A percentile compares a stretch with the other conserved stretches of the same genome.
phyloP scores from a whole-genome alignment of 306 rosid species.

The Abrus precatorius region DNA sequence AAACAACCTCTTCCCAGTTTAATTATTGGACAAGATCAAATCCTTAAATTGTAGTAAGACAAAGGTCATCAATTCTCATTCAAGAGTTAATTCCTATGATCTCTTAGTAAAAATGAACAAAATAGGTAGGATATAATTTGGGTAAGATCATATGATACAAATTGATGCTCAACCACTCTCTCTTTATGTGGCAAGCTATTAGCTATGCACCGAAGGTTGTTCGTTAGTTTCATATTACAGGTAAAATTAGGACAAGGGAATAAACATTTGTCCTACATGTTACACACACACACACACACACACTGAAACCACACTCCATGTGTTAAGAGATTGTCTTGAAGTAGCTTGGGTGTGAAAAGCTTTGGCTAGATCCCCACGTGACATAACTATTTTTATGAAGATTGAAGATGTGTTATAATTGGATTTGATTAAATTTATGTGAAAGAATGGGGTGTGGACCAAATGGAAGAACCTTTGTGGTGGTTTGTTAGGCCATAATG shows the following conservation, averaged over 20 bases:
- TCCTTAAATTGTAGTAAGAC: neutral
- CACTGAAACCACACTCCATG: neutral
- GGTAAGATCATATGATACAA: neutral
- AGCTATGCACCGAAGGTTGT: neutral
- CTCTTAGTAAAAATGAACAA: too few relatives aligned
- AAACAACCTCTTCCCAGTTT: neutral
- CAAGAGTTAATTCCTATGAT: too few relatives aligned
- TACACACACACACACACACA: neutral
- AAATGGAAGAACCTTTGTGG: constrained; percentile 20
- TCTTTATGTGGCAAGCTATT: neutral
- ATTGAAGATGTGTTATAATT: neutral
- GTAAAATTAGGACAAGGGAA: neutral
- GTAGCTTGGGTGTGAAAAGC: neutral
- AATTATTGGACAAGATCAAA: neutral
- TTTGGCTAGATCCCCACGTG: constrained; percentile 15
- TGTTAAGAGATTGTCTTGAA: constrained; percentile 7
- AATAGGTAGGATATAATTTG: neutral
- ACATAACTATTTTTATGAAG: constrained; percentile 6
- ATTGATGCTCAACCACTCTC: neutral
- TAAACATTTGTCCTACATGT: constrained; percentile 1
- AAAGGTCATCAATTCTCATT: too few relatives aligned
- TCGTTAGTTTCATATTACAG: neutral
- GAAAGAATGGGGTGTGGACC: constrained; percentile 30
- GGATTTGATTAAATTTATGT: constrained; percentile 36
- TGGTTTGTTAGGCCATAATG: constrained; percentile 36